Evolutionary conservation across 116 monocot genomes (phyloP), one percentile per base, ranked within the genome.

Genomic region (Zostera marina): DNA sequence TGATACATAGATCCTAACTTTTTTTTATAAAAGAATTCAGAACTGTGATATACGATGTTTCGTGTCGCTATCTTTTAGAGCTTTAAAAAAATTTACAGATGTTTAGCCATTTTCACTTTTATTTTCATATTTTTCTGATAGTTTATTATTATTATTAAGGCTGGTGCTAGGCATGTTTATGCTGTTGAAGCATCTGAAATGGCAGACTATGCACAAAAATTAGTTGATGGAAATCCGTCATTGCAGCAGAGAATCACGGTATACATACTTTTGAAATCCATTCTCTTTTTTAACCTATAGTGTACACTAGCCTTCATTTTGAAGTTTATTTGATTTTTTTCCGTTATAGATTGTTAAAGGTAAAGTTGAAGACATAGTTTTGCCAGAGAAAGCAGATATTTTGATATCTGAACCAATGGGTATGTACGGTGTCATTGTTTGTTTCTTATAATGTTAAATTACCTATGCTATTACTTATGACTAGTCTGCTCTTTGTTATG

Each of bases 351-450:
- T 99, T 53, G 63, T 99, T 40, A 90, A 91, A 70, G 99, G 99
- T 55, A 99, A 99, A 79, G 70, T 99, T 66, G 99, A 99, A 67
- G 99, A 99, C 41, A 79, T 91, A 45, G 79, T 77, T 52, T 69
- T 99, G 64, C 99, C 99, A 40, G 87, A 99, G 70, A 99, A 91
- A 75, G 99, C 91, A 44, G 99, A 99, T 63, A 87, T 99, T 84
- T 60, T 99, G 45, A 99, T 99, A 63, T 99, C 99, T 69, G 99
- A 99, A 63, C 99, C 99, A 32, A 99, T 99, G 99, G 99, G 99
- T 99, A 73, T 71, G 72, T 52, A 65, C 56, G 23, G 58, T 61
- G 23, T 43, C 7, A 21, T 67, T 32, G 1, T 8, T 26, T 19
- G 16, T 16, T 15, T 7, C 26, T 15, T 11, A 40, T 38, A 56